Conservation (phyloP, 1,284 basidiomycete genomes). For the Neotropicomus parvogracilis region DNA sequence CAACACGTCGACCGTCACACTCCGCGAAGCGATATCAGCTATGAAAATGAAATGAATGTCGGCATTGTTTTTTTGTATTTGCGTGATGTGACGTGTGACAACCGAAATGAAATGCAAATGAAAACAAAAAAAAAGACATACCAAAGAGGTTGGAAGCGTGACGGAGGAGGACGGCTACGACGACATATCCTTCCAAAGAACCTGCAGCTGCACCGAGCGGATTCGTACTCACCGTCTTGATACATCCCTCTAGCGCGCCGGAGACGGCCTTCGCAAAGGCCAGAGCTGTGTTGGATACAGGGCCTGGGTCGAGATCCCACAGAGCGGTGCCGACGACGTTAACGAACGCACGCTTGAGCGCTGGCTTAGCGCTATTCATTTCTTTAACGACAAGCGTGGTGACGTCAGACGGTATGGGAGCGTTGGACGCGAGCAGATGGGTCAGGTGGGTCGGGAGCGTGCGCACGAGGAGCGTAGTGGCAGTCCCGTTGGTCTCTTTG, state of each 20-base stretch:
- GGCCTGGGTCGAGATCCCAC: conserved; percentile 32
- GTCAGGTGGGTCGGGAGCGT: conserved; percentile 60
- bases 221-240: conserved; percentile 64
- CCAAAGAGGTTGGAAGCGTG: conserved; percentile 51
- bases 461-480: conserved; percentile 51
- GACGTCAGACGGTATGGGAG: conserved; percentile 42
- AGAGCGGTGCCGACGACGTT: conserved; percentile 50
- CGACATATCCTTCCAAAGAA: conserved; percentile 81
- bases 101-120: conserved; percentile 9
- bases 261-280: conserved; percentile 53
- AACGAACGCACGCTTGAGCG: conserved; percentile 51
- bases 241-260: conserved; percentile 61
- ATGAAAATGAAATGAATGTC: not conserved
- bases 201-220: conserved; percentile 58
- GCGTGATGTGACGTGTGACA: not conserved
- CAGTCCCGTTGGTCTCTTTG: conserved; percentile 77
- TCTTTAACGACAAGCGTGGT: conserved; percentile 61
- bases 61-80: too few relatives aligned
- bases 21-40: conserved; percentile 35
- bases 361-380: conserved; percentile 55
- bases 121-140: conserved; percentile 30
- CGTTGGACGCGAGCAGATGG: conserved; percentile 43
- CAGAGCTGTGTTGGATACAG: conserved; percentile 37
- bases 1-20: conserved; percentile 46
- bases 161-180: conserved; percentile 66